These are phyloP conservation scores for Acidiella bohemica DNA, from an alignment of 495 filamentous ascomycete genomes.

Conservation along the genomic window DNA sequence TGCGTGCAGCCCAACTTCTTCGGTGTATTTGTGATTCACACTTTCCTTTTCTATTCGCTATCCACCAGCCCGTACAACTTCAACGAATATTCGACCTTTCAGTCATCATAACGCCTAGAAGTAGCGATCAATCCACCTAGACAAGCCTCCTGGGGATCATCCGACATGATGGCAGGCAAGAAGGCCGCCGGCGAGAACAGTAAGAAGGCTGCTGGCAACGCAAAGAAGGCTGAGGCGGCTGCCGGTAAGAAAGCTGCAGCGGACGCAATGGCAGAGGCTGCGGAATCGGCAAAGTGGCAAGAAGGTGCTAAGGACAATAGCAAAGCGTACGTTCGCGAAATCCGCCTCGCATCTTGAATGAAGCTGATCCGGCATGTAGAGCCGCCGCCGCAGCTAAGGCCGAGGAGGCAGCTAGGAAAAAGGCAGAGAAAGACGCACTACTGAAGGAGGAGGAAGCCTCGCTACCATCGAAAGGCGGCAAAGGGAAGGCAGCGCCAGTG, in stretches of 20 bases:
- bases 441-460: constrained; percentile 71
- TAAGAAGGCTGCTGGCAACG: constrained; percentile 85
- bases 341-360: background rate
- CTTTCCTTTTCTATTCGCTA: no score
- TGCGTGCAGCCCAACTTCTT: no score
- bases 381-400: constrained; percentile 78
- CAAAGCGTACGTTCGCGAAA: constrained; percentile 54
- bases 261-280: constrained; percentile 49
- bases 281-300: constrained; percentile 65
- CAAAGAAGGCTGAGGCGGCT: constrained; percentile 81
- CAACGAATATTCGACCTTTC: no score
- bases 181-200: constrained; percentile 59
- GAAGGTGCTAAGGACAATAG: constrained; percentile 71
- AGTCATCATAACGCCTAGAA: no score
- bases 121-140: no score
- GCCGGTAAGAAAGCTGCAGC: constrained; percentile 60
- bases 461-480: constrained; percentile 41
- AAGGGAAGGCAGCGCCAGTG: constrained; percentile 44
- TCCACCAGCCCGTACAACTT: no score
- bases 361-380: constrained; percentile 32
- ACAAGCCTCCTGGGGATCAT: no score
- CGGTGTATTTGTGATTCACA: no score
- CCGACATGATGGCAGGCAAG: constrained; percentile 9
- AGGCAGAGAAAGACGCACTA: constrained; percentile 72
- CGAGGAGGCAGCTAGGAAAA: constrained; percentile 71